Conservation (phyloP, 495 filamentous ascomycete genomes). For the Cercophora newfieldiana region DNA sequence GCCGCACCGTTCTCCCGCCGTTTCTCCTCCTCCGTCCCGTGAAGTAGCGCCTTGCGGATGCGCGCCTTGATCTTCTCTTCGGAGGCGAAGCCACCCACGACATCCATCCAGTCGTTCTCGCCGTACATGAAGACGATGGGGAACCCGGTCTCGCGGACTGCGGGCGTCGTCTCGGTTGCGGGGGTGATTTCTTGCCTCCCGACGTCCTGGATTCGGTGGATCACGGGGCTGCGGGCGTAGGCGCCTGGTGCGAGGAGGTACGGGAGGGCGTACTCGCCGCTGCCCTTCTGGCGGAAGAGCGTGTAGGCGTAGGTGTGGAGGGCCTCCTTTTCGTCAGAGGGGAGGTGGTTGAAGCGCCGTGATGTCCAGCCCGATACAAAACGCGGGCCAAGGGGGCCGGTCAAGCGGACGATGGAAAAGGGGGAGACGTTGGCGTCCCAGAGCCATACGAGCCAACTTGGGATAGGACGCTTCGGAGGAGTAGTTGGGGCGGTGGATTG, state of each 20-base stretch:
- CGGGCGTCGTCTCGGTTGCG: constrained; percentile 36
- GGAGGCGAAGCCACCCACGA: constrained; percentile 78
- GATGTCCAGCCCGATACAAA: constrained; percentile 94
- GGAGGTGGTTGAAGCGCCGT: constrained; percentile 86
- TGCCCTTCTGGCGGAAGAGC: constrained; percentile 90
- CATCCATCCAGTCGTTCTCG: constrained; percentile 98
- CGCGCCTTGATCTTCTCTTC: constrained; percentile 76
- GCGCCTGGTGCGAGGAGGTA: constrained; percentile 94
- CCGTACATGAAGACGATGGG: constrained; percentile 94
- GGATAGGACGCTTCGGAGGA: constrained; percentile 58
- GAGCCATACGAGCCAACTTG: constrained; percentile 84
- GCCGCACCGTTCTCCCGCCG: constrained; percentile 71
- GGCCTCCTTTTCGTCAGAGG: constrained; percentile 74
- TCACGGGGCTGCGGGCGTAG: constrained; percentile 83
- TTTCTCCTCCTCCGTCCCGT: constrained; percentile 68
- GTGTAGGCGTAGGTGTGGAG: constrained; percentile 92
- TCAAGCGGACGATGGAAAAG: constrained; percentile 84
- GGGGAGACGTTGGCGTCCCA: constrained; percentile 98
- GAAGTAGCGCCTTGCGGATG: constrained; percentile 54
- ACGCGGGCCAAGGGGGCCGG: constrained; percentile 88
- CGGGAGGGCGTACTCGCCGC: constrained; percentile 89
- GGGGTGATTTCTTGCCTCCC: constrained; percentile 62
- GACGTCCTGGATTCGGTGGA: constrained; percentile 82
- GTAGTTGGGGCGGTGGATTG: constrained; percentile 26
- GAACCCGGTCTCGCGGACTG: constrained; percentile 65